Base-by-base conservation (phyloP, 179 eudicot species). In the Silene coronaria region DNA sequence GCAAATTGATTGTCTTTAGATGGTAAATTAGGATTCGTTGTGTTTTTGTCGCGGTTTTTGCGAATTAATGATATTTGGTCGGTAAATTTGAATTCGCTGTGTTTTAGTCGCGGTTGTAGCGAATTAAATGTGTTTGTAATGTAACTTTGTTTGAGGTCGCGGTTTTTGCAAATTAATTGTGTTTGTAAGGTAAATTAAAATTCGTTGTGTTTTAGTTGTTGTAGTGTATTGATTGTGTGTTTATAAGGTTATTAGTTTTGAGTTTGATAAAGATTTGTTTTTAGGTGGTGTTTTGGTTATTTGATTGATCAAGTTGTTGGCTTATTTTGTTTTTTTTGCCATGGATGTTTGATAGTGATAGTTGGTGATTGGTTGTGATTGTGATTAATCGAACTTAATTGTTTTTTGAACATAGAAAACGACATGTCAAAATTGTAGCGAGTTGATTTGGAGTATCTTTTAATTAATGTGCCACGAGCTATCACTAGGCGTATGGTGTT, bases 341-440 rank as follows among this genome's bases (percentile, higher is more conserved):
- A 11, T 24, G 45, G 13, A 55, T 53, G 75, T 22, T 53, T 55
- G 58, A 70, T 70, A 45, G 34, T 45, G 71, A 67, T 55, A 55
- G 59, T 55, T 16, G 59, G 4, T 19, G 32, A 45, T 45, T 46
- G 32, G 32, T 67, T 58, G 74, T 14, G 51, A n/a, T 36, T 72
- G 59, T 66, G 60, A 11, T 34, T 66, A n/a, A 78, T 27, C 8
- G 34, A 30, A 46, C 5, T 60, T 60, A 3, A 60, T 23, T 60
- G 28, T 60, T 60, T 60, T 23, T 60, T 8, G 17, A 12, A 60
- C 65, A 55, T 9, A 24, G 13, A 70, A 69, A n/a, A 58, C 45
- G 59, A 55, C 59, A n/a, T 55, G 12, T 55, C 8, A n/a, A 55
- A 55, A n/a, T 55, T 55, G n/a, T 53, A 17, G 5, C 5, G 59